These are phyloP conservation scores for Leptographium lundbergii DNA, from an alignment of 2,329 filamentous ascomycete genomes.

Conservation along the genomic window DNA sequence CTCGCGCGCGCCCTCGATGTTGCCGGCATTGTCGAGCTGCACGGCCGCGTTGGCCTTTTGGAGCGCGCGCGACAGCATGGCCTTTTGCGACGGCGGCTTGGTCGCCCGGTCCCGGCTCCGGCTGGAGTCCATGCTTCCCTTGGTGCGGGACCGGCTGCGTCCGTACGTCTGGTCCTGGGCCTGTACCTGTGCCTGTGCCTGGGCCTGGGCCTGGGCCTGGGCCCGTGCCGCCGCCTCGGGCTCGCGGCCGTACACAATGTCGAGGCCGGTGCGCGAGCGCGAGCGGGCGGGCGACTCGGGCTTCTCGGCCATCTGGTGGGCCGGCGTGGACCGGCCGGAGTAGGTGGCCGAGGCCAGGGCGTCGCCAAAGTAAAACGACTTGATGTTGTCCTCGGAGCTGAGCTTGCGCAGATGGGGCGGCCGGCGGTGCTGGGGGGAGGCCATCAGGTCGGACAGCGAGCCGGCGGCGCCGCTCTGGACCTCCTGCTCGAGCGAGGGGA, in stretches of 20 bases:
- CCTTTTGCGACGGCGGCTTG: slow-evolving; percentile 66
- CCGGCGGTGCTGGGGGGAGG: slow-evolving; percentile 1
- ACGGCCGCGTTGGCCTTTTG: slow-evolving; percentile 95
- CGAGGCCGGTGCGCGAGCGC: not conserved
- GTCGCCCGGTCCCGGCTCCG: slow-evolving; percentile 21
- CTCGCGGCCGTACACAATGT: not conserved
- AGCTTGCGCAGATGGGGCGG: slow-evolving; percentile 6
- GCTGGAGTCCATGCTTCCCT: slow-evolving; percentile 30
- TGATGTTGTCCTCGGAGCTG: slow-evolving; percentile 11
- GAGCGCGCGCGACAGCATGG: slow-evolving; percentile 89
- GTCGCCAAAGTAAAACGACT: slow-evolving; percentile 10
- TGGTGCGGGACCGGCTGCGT: slow-evolving; percentile 33
- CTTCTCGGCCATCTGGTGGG: not conserved
- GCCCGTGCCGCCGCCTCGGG: not conserved
- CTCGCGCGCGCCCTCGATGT: slow-evolving; percentile 80
- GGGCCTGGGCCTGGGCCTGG: not conserved
- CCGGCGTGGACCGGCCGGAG: not conserved
- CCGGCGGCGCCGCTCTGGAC: slow-evolving; percentile 13
- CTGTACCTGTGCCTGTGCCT: not conserved
- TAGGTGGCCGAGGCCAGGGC: not conserved
- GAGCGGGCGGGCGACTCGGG: not conserved
- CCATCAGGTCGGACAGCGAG: slow-evolving; percentile 2
- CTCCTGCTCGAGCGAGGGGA: slow-evolving; percentile 27
- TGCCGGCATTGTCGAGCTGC: slow-evolving; percentile 88
- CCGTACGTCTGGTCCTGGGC: slow-evolving; percentile 23